Evolutionary conservation across 139 green algal species (phyloP).

Genomic region (Chlamydomonas eustigma): DNA sequence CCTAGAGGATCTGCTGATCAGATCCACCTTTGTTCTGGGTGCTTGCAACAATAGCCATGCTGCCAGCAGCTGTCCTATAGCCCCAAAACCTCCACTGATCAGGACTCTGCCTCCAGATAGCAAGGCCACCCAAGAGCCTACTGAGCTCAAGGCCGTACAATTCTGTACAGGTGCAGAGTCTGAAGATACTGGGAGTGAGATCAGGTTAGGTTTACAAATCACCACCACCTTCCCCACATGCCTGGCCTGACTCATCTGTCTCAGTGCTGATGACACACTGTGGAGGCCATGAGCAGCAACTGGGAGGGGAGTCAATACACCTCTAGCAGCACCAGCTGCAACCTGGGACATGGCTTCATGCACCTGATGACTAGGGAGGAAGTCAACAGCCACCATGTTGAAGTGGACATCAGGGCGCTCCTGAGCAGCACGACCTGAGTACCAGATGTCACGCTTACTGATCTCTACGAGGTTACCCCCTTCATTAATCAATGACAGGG

Average conservation of each 20-base stretch:
- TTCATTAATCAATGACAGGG: slow-evolving; percentile 45
- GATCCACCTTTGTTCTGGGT: too few relatives aligned
- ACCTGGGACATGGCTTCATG: slow-evolving; percentile 40
- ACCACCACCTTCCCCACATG: slow-evolving; percentile 77
- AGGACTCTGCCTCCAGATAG: slow-evolving; percentile 26
- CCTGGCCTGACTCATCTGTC: slow-evolving; percentile 56
- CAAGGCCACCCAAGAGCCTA: background rate
- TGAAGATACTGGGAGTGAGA: background rate
- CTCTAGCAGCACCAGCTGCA: slow-evolving; percentile 29
- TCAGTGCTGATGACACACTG: slow-evolving; percentile 36
- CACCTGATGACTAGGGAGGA: slow-evolving; percentile 65
- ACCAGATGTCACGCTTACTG: slow-evolving; percentile 85
- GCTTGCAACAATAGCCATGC: too few relatives aligned
- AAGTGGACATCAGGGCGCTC: slow-evolving; percentile 76
- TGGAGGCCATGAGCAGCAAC: slow-evolving; percentile 29
- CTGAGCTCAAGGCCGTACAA: too few relatives aligned
- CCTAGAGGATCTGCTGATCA: too few relatives aligned
- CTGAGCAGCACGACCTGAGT: slow-evolving; percentile 44
- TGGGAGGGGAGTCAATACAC: slow-evolving; percentile 37
- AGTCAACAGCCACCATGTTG: slow-evolving; percentile 78
- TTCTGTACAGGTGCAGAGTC: slow-evolving; percentile 6
- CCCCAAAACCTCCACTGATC: slow-evolving; percentile 66
- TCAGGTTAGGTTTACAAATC: background rate
- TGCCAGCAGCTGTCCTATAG: slow-evolving; percentile 57
- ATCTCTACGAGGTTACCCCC: slow-evolving; percentile 79